Evolutionary conservation across 768 basidiomycete species (phyloP), one percentile per base, ranked within the genome.

Genomic region (Paxillus rubicundulus): DNA sequence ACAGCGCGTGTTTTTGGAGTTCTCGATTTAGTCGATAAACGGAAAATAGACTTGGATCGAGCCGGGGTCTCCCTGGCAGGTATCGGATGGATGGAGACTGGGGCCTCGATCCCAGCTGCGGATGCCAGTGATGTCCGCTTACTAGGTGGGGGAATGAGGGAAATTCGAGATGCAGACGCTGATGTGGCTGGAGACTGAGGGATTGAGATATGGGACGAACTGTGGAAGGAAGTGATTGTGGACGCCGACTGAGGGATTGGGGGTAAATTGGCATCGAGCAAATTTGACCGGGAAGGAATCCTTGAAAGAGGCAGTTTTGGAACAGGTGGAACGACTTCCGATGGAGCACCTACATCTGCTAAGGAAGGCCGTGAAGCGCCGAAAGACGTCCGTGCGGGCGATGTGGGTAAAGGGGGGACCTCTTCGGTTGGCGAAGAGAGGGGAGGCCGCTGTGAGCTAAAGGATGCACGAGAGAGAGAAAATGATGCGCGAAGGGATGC

Each of bases 11-110:
- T 40, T 45, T 65, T 67, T 27, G 55, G 33, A 33, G 44, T 52
- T 37, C 69, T 69, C 37, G 62, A 49, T 55, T 64, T 69, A 7
- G 61, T 49, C 13, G 65, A 50, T 47, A 67, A 51, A 7, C 63
- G 56, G 47, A 69, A 69, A 16, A 70, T 70, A 13, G 67, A 66
- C 49, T 70, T 70, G 9, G 69, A 47, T 38, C 64, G 58, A 5
- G 37, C 37, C 1, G 45, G 18, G 12, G 47, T 14, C 27, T 53
- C 36, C 32, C 20, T 34, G 16, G 47, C 10, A 49, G 54, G 24
- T 5, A 44, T 13, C 12, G 47, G 41, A 9, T 49, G 52, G 9
- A 50, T 49, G 18, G 57, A 47, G 1, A 44, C 41, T 30, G 55
- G 36, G 2, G 65, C 57, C 21, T 60, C 65, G 4, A 65, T 44